Base-by-base conservation (phyloP, 2,329 filamentous ascomycete genomes). In the Colletotrichum magnum region DNA sequence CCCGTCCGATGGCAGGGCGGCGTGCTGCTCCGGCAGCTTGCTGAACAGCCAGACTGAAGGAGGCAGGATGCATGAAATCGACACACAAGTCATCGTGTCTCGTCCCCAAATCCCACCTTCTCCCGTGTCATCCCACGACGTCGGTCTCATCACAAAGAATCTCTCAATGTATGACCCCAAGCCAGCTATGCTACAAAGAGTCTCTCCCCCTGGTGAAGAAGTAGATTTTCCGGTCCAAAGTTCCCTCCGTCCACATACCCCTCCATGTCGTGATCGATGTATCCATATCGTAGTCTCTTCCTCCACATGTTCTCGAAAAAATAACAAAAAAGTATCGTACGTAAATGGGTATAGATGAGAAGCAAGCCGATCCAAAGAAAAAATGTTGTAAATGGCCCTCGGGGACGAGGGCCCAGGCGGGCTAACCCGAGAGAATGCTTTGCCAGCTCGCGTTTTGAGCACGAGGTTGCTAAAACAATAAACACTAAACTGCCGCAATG, bases 271-370 rank as follows among this genome's bases (percentile, higher is more conserved):
- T 69, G 67, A 69, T 57, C 24, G 41, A 61, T 61, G 39, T 61
- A 24, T 67, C 67, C 62, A 54, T 59, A 50, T 60, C 62, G 43
- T 41, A 67, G 53, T 45, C 26, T 57, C 54, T 57, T 66, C 57
- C 67, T 67, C 62, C 59, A 58, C 57, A 61, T 52, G 32, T 39
- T 36, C 45, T 66, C 26, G 48, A 69, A 60, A 58, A 51, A 21
- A 53, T 39, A 68, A 48, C 32, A 73, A 62, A 52, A 72, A 68
- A 72, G 52, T 58, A 60, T 48, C 53, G 62, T 64, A 58, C 63
- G 57, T 67, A 72, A 73, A 72, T 68, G 71, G 68, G 70, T 73
- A 73, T 72, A 70, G 64, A 41, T 71, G 67, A 70, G 51, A 56
- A 70, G 57, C 62, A 69, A 69, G 50, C 54, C 64, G 57, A 67